Base-by-base conservation (phyloP, 176 grass and related monocot genomes). In the Coix lacrymajobi region DNA sequence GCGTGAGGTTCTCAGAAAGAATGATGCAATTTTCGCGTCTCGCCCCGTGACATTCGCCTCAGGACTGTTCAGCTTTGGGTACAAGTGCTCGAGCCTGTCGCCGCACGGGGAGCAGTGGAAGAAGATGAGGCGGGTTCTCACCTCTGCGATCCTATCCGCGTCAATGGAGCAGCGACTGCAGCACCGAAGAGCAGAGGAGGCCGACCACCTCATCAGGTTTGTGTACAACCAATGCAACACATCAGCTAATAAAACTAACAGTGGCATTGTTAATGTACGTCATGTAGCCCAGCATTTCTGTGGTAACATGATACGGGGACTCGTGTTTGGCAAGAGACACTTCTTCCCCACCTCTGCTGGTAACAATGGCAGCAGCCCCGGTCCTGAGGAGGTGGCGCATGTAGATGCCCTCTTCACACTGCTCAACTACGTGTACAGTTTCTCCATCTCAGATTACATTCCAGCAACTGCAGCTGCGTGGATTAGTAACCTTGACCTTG, bases 121-220 rank as follows among this genome's bases (percentile, higher is more conserved):
- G 80, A 92, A 87, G 77, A 89, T 92, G 91, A 80, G 69, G 63
- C 73, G 65, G 17, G 44, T 87, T 0, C 11, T 89, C 4, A 9
- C 76, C 12, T 80, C 0, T 2, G 91, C 89, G 69, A 19, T 87
- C 83, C 89, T 62, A 84, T 89, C 64, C 24, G 62, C 4, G 87
- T 76, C 44, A 15, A 46, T 46, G 14, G 13, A 46, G 3, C 44
- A 15, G 13, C 13, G 13, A 10, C 14, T 15, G 12, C 13, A 15
- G 44, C 44, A 4, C 3, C 44, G 14, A 10, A 13, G 44, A 46
- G 44, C 14, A 14, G 13, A 46, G 44, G 44, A 46, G 44, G 44
- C 44, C 13, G 44, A 46, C 44, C 14, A 46, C 44, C 44, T 46
- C 11, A 2, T 43, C 44, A 14, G 45, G 13, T 48, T 16, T 2